Conservation (phyloP, 345 rosid genomes). For the Salix purpurea region DNA sequence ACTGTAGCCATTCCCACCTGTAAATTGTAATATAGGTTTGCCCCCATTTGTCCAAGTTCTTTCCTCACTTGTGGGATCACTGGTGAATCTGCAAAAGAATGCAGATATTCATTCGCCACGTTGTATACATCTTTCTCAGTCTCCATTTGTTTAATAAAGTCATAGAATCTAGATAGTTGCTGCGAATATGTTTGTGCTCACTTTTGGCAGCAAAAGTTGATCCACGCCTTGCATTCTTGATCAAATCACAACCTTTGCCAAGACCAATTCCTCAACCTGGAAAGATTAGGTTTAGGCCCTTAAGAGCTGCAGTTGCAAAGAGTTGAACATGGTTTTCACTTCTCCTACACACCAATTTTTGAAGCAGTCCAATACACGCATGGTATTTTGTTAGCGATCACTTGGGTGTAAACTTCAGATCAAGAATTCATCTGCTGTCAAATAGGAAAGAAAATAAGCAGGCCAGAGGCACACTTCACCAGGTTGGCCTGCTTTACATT, state of each 20-base stretch:
- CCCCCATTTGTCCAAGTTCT: slow-evolving; percentile 22
- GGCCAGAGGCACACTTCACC: background rate
- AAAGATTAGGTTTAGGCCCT: background rate
- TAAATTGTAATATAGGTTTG: slow-evolving; percentile 42
- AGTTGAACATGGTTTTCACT: background rate
- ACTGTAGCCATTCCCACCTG: slow-evolving; percentile 40
- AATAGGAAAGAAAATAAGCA: too few species aligned
- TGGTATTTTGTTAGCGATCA: background rate
- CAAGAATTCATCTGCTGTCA: background rate
- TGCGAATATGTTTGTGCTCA: background rate
- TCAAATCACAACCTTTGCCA: background rate
- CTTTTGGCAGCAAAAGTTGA: background rate
- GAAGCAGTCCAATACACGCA: background rate
- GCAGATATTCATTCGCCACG: slow-evolving; percentile 35
- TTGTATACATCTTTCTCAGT: slow-evolving; percentile 19
- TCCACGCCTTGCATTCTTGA: background rate
- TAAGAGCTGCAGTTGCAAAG: background rate
- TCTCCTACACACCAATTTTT: background rate
- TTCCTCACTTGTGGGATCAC: slow-evolving; percentile 21
- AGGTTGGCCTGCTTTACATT: background rate
- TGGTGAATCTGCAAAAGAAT: slow-evolving; percentile 48
- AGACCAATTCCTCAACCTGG: background rate
- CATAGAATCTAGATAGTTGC: slow-evolving; percentile 10
- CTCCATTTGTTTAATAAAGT: slow-evolving; percentile 25
- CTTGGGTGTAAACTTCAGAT: background rate